Base-by-base conservation (phyloP, 352 stramenopile species). In the Phytopythium aichiense region DNA sequence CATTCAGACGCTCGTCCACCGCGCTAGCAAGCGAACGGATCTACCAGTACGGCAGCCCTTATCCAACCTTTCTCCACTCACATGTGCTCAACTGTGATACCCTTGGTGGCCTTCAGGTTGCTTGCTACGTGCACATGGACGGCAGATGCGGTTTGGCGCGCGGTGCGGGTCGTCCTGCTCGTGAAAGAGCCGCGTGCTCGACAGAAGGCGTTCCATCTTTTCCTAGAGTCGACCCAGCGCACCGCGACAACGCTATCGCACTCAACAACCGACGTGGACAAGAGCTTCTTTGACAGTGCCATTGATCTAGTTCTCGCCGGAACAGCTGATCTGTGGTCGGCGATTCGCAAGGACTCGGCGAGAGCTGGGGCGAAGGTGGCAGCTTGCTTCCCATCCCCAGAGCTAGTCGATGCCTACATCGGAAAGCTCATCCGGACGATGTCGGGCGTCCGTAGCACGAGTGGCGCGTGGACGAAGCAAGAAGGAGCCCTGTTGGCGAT, bases 311-410 rank as follows among this genome's bases (percentile, higher is more conserved):
- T 56, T 6, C 11, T 56, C 20, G 22, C 20, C n/a, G 50, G 50
- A 18, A 28, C 33, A 25, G 37, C 50, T 0, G 50, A 56, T n/a
- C 15, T 56, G 23, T 56, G 50, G 50, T 56, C 50, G 12, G 50
- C 50, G 20, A 56, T 56, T 25, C 50, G 50, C 30, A 56, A 56
- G 50, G 50, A 56, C 12, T 23, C 50, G 8, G 50, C 50, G 11
- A 56, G n/a, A 15, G 18, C 28, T n/a, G 50, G 13, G 4, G 33
- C 50, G 20, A 56, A 42, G 50, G 12, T 23, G n/a, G 50, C 28
- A 13, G 50, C 28, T 11, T 16, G 5, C 25, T 56, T 56, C 5
- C 50, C 50, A 23, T 40, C 30, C 6, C 30, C 28, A 18, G 50
- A 56, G 28, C 30, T 56, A 7, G 11, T 56, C 1, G 50, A 56